Percentiles rank a stretch among this genome's conserved stretches.
These are phyloP conservation scores for Psophocarpus tetragonolobus DNA, from an alignment of 306 rosid species.

Conservation along the genomic window DNA sequence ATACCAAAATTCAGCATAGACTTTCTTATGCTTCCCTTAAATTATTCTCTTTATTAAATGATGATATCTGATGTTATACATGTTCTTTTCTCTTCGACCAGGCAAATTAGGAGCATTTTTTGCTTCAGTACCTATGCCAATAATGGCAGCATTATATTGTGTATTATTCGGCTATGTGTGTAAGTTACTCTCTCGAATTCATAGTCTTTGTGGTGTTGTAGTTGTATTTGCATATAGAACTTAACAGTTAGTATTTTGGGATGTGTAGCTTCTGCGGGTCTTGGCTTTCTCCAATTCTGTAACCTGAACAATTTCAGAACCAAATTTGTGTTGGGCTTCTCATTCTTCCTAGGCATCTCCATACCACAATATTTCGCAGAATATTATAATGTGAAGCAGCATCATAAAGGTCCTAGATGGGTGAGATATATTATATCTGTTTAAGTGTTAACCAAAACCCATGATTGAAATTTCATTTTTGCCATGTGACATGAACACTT, in stretches of 20 bases:
- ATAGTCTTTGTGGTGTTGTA: not conserved
- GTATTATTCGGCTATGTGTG: slow-evolving; percentile 78
- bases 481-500: not conserved
- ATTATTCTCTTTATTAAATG: not conserved
- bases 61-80: not conserved
- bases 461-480: not conserved
- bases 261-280: slow-evolving; percentile 73
- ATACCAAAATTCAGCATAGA: not conserved
- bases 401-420: slow-evolving; percentile 51
- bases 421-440: slow-evolving; percentile 55
- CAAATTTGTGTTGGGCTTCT: slow-evolving; percentile 67
- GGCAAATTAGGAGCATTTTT: slow-evolving; percentile 86
- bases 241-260: not conserved
- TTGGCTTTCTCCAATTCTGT: slow-evolving; percentile 84
- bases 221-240: not conserved
- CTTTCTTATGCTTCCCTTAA: not conserved
- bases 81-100: slow-evolving; percentile 26
- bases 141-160: slow-evolving; percentile 75
- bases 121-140: slow-evolving; percentile 76
- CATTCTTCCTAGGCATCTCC: slow-evolving; percentile 82
- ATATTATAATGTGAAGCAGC: slow-evolving; percentile 47
- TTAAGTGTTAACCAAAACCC: not conserved
- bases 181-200: slow-evolving; percentile 39
- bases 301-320: slow-evolving; percentile 84
- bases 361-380: slow-evolving; percentile 88